Base-by-base conservation (phyloP, 768 basidiomycete genomes). In the Leccinum broughii region DNA sequence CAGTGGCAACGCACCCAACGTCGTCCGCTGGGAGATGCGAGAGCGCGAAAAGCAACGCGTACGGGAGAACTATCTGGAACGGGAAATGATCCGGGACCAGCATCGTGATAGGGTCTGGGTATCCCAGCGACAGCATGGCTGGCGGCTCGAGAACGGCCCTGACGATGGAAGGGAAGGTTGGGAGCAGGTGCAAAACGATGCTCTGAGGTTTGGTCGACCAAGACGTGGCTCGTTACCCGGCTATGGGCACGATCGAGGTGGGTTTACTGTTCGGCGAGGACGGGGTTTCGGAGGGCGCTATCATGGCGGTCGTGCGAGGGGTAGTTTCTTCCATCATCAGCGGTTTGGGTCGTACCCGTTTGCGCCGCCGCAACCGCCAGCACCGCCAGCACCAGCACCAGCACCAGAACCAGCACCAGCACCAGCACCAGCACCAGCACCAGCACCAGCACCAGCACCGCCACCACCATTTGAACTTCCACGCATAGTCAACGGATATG, bases 221-320 rank as follows among this genome's bases (percentile, higher is more conserved):
- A 65, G 75, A 53, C 72, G 78, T 35, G 76, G 77, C 13, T 76
- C 74, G 4, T 69, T 66, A 49, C 59, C 65, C 20, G 73, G 76
- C n/a, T 74, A 64, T 59, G 60, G 72, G 7, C 71, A 72, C 26
- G 76, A 71, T 6, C 69, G 77, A n/a, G 77, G 76, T 37, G 66
- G 65, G 20, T 75, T 60, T 55, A 13, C 54, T 6, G 51, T 58
- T 28, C 70, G 80, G 28, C 65, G 77, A 58, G 75, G 78, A 30
- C 74, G 79, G 52, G 76, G 64, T 20, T 75, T 72, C 55, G 66
- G 77, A 46, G 79, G 82, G 8, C 70, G 75, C 11, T 75, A 74
- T 51, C 73, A 73, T 51, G 73, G 72, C 37, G 72, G 77, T 6
- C 73, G 78, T n/a, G 63, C 60, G 11, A 72, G 77, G 22, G 73